Conservation (phyloP, 805 yeast species). For the Saccharomycopsis sp. region DNA sequence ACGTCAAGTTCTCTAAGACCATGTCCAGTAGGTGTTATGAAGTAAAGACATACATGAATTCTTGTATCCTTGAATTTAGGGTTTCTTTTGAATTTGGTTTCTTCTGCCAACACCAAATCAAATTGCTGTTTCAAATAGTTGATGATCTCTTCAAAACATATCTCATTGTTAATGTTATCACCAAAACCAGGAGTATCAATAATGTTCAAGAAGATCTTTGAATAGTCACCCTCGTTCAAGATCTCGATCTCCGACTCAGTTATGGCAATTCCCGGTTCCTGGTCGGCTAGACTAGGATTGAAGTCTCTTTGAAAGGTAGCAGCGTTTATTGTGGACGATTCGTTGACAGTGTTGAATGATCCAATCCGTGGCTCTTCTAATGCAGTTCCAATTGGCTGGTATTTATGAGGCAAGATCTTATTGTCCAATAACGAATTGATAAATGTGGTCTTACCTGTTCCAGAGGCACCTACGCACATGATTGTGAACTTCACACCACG, state of each 20-base stretch:
- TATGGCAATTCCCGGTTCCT: constrained; percentile 71
- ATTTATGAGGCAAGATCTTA: constrained; percentile 54
- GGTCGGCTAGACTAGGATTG: constrained; percentile 51
- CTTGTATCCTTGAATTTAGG: constrained; percentile 66
- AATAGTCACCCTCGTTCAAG: constrained; percentile 49
- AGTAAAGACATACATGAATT: constrained; percentile 46
- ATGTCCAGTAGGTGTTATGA: constrained; percentile 47
- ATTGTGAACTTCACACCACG: constrained; percentile 70
- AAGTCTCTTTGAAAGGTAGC: constrained; percentile 55
- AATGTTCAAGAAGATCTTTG: constrained; percentile 46
- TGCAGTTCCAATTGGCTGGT: constrained; percentile 32
- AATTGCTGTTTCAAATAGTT: constrained; percentile 63
- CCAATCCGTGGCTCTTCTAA: constrained; percentile 33
- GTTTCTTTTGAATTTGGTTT: constrained; percentile 65
- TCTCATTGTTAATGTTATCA: constrained; percentile 51
- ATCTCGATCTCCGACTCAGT: constrained; percentile 60
- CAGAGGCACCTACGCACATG: constrained; percentile 66
- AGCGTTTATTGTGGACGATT: constrained; percentile 42
- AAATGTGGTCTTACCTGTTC: constrained; percentile 75
- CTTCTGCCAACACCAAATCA: constrained; percentile 67
- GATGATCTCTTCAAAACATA: constrained; percentile 61
- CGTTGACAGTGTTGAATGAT: constrained; percentile 38
- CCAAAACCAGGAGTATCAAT: constrained; percentile 60
- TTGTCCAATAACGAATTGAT: constrained; percentile 61
- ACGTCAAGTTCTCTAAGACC: constrained; percentile 72